A percentile compares a stretch with the other conserved stretches of the same genome.
Evolutionary conservation across 2,329 filamentous ascomycete species (phyloP).

Genomic region (Fusarium newnesense): DNA sequence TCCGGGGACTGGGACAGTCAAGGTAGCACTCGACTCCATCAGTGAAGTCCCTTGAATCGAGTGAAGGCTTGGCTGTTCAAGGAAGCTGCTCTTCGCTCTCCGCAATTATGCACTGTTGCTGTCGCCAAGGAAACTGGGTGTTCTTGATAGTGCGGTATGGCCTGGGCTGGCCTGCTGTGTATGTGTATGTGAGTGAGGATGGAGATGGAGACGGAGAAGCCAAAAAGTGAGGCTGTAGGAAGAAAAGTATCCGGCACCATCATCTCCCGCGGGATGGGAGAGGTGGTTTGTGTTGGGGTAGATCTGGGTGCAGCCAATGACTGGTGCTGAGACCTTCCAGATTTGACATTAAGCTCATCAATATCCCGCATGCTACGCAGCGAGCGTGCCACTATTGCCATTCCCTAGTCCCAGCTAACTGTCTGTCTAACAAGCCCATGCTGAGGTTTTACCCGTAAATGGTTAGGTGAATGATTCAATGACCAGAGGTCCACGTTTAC

Average conservation of each 20-base stretch:
- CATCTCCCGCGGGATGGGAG: background rate
- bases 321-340: slow-evolving; percentile 23
- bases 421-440: background rate
- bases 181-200: background rate
- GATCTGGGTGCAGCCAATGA: slow-evolving; percentile 19
- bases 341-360: slow-evolving; percentile 33
- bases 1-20: slow-evolving; percentile 1
- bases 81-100: slow-evolving; percentile 6
- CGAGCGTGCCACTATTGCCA: slow-evolving; percentile 9
- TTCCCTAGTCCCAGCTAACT: background rate
- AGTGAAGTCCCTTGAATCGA: slow-evolving; percentile 21
- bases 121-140: slow-evolving; percentile 27
- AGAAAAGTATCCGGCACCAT: slow-evolving; percentile 1
- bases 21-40: slow-evolving; percentile 14
- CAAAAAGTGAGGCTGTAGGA: slow-evolving; percentile 9
- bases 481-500: background rate
- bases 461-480: background rate
- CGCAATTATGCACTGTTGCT: slow-evolving; percentile 32
- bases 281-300: slow-evolving; percentile 8
- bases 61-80: slow-evolving; percentile 10
- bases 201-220: background rate
- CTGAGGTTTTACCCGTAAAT: slow-evolving; percentile 10
- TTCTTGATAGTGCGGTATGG: slow-evolving; percentile 9
- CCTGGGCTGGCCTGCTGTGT: background rate
- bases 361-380: slow-evolving; percentile 24